Evolutionary conservation across 257 asterid genomes (phyloP), one percentile per base, ranked within the genome.

Genomic region (Rauvolfia tetraphylla): DNA sequence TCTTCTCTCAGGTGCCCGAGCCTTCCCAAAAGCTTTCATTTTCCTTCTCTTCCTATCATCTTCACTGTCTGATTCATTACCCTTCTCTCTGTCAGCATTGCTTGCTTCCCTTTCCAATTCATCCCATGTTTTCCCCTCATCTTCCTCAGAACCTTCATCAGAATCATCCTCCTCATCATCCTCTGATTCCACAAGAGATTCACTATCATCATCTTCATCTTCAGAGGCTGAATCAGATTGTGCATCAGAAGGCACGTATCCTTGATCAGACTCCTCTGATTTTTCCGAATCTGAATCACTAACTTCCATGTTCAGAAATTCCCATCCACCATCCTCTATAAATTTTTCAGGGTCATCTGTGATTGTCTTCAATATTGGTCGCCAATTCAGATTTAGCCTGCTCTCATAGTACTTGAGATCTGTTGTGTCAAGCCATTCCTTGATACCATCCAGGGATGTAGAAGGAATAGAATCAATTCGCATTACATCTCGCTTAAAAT

Each of bases 1-100:
- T 77, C 89, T 75, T 61, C 85, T 83, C n/a, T 81, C 86, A 1
- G 88, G 88, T 7, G 72, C 76, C 76, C 76, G 48, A 31, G 76
- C 76, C 62, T 74, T 74, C 57, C 77, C 77, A 39, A 74, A 74
- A 3, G 70, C 41, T 41, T 74, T 74, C 44, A 72, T 51, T 41
- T 74, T 74, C 62, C 77, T 74, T 41, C 77, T 74, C 69, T 74
- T 74, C 70, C 77, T 74, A 14, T 74, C 77, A 15, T 74, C 77
- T 41, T 74, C 77, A 36, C 77, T 74, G n/a, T 74, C 77, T 20
- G 77, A 74, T 54, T 74, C 77, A 4, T 74, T 15, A 4, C 77
- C 77, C 41, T 74, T 74, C 34, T 74, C 69, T 41, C 68, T 57
- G 36, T 56, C 77, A 20, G 77, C 76, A 51, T 72, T 72, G 46